Evolutionary conservation across 2,329 filamentous ascomycete species (phyloP).

Genomic region (Alternaria postmessia): DNA sequence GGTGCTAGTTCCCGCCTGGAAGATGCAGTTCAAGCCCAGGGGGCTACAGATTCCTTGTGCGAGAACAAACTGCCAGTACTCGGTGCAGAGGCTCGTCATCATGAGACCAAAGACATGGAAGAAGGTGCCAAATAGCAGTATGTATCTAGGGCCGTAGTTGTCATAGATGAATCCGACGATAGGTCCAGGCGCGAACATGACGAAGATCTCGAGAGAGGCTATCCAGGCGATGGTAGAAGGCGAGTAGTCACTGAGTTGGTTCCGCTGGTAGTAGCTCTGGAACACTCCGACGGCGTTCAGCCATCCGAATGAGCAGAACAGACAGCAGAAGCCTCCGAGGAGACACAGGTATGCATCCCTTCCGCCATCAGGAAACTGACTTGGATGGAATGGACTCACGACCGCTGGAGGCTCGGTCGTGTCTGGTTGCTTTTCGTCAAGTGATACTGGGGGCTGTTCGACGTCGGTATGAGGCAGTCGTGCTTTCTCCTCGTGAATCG

Average conservation of each 20-base stretch:
- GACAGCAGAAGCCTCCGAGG: constrained; percentile 36
- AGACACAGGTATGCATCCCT: constrained; percentile 46
- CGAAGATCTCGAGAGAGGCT: constrained; percentile 53
- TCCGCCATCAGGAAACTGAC: constrained; percentile 50
- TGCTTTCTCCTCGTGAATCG: constrained; percentile 28
- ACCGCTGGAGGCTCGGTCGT: constrained; percentile 5
- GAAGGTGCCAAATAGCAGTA: constrained; percentile 63
- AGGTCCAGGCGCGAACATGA: constrained; percentile 64
- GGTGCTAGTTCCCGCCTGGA: constrained; percentile 59
- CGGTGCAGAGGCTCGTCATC: constrained; percentile 66
- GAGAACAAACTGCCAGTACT: constrained; percentile 65
- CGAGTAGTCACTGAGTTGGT: constrained; percentile 52
- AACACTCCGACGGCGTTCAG: constrained; percentile 57
- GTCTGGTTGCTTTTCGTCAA: constrained; percentile 21
- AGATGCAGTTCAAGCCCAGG: constrained; percentile 61
- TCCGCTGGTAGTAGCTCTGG: constrained; percentile 56
- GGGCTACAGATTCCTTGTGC: constrained; percentile 63
- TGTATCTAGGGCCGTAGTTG: constrained; percentile 65
- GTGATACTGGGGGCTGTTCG: constrained; percentile 22
- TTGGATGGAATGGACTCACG: constrained; percentile 39
- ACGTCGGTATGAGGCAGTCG: constrained; percentile 14
- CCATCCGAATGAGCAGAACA: constrained; percentile 53
- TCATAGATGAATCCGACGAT: constrained; percentile 72
- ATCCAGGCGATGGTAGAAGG: constrained; percentile 58
- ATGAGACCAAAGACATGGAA: constrained; percentile 69